phyloP scores from a whole-genome alignment of 768 basidiomycete genomes.

The Phaeotremella skinneri region DNA sequence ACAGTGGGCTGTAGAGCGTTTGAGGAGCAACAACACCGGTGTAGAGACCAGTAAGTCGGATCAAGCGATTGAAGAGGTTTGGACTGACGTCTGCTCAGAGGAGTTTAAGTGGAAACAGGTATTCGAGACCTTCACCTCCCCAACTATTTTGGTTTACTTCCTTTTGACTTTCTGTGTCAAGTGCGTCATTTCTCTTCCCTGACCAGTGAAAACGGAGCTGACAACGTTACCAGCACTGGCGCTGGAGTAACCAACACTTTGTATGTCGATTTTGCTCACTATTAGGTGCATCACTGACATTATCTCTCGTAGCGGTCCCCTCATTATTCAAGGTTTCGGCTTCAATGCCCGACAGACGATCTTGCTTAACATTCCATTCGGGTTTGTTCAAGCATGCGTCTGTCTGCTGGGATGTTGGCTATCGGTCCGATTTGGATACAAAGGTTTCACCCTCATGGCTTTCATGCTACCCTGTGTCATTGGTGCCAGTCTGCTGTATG shows the following conservation, averaged over 20 bases:
- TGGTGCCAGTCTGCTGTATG: slow-evolving; percentile 14
- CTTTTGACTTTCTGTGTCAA: slow-evolving; percentile 55
- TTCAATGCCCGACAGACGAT: slow-evolving; percentile 55
- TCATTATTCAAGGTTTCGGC: slow-evolving; percentile 56
- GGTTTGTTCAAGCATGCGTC: slow-evolving; percentile 53
- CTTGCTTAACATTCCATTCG: slow-evolving; percentile 57
- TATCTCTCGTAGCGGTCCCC: slow-evolving; percentile 46
- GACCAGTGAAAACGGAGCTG: background rate
- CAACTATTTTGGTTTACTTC: slow-evolving; percentile 55
- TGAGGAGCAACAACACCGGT: slow-evolving; percentile 44
- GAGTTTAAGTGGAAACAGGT: slow-evolving; percentile 33
- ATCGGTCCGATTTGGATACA: slow-evolving; percentile 32
- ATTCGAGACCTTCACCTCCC: slow-evolving; percentile 42
- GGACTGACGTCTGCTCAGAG: background rate
- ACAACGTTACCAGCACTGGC: slow-evolving; percentile 1
- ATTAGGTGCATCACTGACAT: slow-evolving; percentile 55
- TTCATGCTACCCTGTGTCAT: slow-evolving; percentile 15
- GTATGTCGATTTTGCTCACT: slow-evolving; percentile 34
- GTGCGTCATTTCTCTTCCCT: slow-evolving; percentile 29
- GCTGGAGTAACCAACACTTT: background rate
- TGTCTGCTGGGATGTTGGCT: slow-evolving; percentile 52
- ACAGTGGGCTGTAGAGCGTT: slow-evolving; percentile 16
- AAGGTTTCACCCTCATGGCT: slow-evolving; percentile 17
- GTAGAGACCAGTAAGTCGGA: slow-evolving; percentile 7
- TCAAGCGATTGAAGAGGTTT: slow-evolving; percentile 1